Evolutionary conservation across 345 rosid species (phyloP).

Genomic region (Anacardium occidentale): DNA sequence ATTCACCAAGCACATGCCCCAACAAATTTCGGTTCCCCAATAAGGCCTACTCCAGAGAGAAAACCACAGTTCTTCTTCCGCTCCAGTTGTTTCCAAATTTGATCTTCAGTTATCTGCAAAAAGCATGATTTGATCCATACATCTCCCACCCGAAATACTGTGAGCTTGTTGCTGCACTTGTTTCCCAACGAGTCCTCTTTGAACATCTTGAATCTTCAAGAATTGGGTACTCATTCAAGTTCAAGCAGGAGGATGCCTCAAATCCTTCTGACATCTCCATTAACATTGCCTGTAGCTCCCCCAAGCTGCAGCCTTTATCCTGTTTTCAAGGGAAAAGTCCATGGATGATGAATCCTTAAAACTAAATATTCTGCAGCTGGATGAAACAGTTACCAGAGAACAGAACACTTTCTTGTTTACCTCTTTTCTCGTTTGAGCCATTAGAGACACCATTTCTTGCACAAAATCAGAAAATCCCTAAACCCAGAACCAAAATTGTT

Average conservation of each 20-base stretch:
- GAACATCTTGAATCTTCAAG: constrained; percentile 14
- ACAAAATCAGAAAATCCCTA: constrained; percentile 58
- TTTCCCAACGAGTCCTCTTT: constrained; percentile 25
- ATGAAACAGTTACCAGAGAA: neutral
- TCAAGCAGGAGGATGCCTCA: constrained; percentile 24
- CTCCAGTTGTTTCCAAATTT: neutral
- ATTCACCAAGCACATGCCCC: neutral
- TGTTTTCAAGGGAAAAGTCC: neutral
- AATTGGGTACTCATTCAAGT: constrained; percentile 1
- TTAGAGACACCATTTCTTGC: constrained; percentile 46
- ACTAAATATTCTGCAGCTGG: neutral
- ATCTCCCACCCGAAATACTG: constrained; percentile 18
- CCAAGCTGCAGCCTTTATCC: constrained; percentile 43
- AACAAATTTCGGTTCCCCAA: neutral
- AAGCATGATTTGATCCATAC: constrained; percentile 17
- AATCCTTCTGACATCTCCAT: constrained; percentile 45
- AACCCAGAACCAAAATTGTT: neutral
- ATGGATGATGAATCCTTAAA: neutral
- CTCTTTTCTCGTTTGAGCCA: constrained; percentile 44
- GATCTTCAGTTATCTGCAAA: constrained; percentile 8
- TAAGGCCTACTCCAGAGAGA: neutral
- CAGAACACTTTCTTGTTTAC: constrained; percentile 16
- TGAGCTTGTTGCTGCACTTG: neutral
- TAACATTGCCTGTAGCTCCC: constrained; percentile 50
- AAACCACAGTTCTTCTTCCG: neutral